These are phyloP conservation scores for Diaporthe helianthi DNA, from an alignment of 2,329 filamentous ascomycete genomes.

Conservation along the genomic window DNA sequence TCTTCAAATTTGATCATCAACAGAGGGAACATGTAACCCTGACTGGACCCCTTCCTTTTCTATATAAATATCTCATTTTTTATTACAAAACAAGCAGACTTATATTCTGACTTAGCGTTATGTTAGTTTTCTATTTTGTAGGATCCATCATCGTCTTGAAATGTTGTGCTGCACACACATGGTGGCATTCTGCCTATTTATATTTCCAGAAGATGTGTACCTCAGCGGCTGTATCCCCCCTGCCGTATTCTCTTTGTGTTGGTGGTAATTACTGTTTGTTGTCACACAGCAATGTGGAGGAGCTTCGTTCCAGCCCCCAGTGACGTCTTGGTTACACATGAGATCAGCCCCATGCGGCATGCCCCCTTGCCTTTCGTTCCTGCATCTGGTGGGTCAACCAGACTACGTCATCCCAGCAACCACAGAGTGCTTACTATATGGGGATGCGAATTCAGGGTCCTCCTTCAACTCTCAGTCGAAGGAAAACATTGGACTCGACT, in stretches of 20 bases:
- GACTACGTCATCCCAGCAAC: constrained; percentile 18
- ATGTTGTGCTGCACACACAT: not conserved
- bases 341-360: no score
- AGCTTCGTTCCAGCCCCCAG: not conserved
- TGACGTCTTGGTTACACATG: constrained; percentile 25
- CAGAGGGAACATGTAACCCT: no score
- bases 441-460: not conserved
- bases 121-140: no score
- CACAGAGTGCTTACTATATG: not conserved
- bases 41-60: no score
- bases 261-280: not conserved
- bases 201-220: no score
- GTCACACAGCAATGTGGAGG: not conserved
- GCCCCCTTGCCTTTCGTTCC: constrained; percentile 17
- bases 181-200: not conserved
- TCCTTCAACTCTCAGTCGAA: not conserved
- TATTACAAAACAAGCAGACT: no score
- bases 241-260: not conserved
- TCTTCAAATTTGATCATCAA: not conserved
- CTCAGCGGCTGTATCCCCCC: not conserved
- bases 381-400: constrained; percentile 10
- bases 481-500: not conserved
- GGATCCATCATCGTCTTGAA: not conserved
- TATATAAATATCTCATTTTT: no score
- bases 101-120: no score